Evolutionary conservation across 176 grass and related monocot species (phyloP).

Genomic region (Oropetium thomaeum): DNA sequence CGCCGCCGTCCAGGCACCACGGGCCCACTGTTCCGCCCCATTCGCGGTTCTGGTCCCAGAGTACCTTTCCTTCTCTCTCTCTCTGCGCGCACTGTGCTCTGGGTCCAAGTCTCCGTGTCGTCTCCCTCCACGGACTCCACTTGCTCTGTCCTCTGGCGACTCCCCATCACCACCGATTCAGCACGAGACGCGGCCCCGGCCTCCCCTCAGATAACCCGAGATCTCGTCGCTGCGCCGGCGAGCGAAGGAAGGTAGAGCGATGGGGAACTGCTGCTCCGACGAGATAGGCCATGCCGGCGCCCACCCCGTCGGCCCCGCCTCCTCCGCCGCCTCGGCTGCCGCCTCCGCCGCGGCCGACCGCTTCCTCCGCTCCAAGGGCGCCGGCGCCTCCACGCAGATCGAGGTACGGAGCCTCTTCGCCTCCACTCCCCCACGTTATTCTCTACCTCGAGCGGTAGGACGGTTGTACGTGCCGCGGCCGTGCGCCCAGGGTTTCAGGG

Average conservation of each 20-base stretch:
- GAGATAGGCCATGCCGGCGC: slow-evolving; percentile 42
- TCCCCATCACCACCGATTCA: neutral
- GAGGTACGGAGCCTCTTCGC: slow-evolving; percentile 55
- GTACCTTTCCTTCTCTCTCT: no score
- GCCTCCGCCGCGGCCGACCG: slow-evolving; percentile 52
- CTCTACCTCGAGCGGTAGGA: neutral
- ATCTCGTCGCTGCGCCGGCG: slow-evolving; percentile 40
- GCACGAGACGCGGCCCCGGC: neutral
- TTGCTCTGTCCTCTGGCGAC: slow-evolving; percentile 5
- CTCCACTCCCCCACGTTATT: no score
- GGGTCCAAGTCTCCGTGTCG: slow-evolving; percentile 36
- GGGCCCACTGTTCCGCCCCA: neutral
- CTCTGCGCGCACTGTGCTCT: neutral
- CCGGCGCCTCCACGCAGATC: slow-evolving; percentile 78
- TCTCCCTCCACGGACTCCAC: slow-evolving; percentile 9
- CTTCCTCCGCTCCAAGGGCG: slow-evolving; percentile 75
- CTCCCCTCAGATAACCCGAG: slow-evolving; percentile 12
- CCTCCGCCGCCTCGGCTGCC: slow-evolving; percentile 27
- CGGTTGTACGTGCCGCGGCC: neutral
- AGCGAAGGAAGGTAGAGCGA: neutral
- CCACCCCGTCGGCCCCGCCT: slow-evolving; percentile 45
- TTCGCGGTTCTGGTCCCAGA: neutral
- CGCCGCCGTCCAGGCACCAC: neutral
- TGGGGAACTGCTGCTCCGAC: slow-evolving; percentile 98
- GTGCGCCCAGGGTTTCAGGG: neutral